Evolutionary conservation across 73 alveolate species (phyloP).

Genomic region (Symbiodinium pilosum): DNA sequence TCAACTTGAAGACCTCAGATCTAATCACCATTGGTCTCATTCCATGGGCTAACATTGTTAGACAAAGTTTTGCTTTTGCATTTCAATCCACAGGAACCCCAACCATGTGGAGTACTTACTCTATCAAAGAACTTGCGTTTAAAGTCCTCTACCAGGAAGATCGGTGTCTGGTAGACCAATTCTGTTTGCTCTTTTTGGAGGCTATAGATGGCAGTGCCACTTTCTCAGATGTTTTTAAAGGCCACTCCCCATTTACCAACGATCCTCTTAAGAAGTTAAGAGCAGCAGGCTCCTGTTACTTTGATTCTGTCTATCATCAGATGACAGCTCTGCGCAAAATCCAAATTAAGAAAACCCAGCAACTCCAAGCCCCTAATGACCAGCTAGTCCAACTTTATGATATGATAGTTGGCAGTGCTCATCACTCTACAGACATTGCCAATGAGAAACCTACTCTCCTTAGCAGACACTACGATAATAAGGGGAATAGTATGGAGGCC

Average conservation of each 20-base stretch:
- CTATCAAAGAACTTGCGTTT: not conserved
- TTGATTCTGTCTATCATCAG: not conserved
- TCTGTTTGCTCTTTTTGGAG: not conserved
- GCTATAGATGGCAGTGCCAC: not conserved
- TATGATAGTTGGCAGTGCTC: not conserved
- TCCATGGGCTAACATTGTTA: not conserved
- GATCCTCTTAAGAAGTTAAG: not conserved
- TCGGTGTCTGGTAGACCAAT: not conserved
- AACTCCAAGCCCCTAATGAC: not conserved
- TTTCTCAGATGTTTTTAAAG: not conserved
- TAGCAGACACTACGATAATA: not conserved
- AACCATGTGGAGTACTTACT: not conserved
- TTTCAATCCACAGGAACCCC: not conserved
- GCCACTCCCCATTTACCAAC: not conserved
- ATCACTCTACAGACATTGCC: not conserved
- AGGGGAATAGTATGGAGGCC: not conserved
- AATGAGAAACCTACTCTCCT: not conserved
- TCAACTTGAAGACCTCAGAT: too few species aligned
- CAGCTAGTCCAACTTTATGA: not conserved
- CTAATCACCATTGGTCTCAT: not conserved
- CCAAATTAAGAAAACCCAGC: not conserved
- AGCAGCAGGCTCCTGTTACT: not conserved
- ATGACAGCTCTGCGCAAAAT: not conserved
- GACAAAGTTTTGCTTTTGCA: not conserved
- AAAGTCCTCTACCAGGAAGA: not conserved